Base-by-base conservation (phyloP, 2,329 filamentous ascomycete genomes). In the Phyllosticta citrichinensis region DNA sequence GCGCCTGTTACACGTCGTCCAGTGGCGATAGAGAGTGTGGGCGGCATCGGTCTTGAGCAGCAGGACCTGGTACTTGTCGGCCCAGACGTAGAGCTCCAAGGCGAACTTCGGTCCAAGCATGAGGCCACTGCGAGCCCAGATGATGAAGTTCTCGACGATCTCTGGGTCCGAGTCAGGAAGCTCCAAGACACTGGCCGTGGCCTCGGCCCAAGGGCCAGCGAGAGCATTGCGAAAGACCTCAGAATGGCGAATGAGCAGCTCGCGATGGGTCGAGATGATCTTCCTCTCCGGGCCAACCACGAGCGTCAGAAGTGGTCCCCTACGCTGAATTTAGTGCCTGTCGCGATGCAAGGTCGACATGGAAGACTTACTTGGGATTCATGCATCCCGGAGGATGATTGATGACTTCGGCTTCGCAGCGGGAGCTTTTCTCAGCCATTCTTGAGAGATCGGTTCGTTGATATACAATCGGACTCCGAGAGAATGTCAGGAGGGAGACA, bases 71-170 rank as follows among this genome's bases (percentile, higher is more conserved):
- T 55, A 62, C 6, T 51, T 10, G 2, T 52, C 47, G 11, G 57
- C 61, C 17, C 59, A 56, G 9, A 56, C 25, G 50, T 62, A 62
- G 20, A 58, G 5, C n/a, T 53, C 24, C 10, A 58, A 10, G 10
- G 19, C 51, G 2, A 58, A 33, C 3, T 2, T 24, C 22, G 20
- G 57, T 2, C 22, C 47, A 5, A 58, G 30, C 24, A 11, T 14
- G 35, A 20, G 8, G 1, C 11, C 19, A 19, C 5, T 30, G 56
- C 33, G 8, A 27, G n/a, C 17, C 4, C 27, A 52, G 51, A 33
- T 52, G 20, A 57, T 3, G 35, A 57, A 22, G 12, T 24, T 33
- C 10, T n/a, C 55, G 25, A 58, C 51, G 24, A 47, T 11, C 4
- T 47, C 52, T 5, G 33, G 12, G 22, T 55, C 57, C 2, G 30